Percentiles rank a stretch among this genome's conserved stretches.
Conservation (phyloP, 345 rosid species). For the Anacardium occidentale region DNA sequence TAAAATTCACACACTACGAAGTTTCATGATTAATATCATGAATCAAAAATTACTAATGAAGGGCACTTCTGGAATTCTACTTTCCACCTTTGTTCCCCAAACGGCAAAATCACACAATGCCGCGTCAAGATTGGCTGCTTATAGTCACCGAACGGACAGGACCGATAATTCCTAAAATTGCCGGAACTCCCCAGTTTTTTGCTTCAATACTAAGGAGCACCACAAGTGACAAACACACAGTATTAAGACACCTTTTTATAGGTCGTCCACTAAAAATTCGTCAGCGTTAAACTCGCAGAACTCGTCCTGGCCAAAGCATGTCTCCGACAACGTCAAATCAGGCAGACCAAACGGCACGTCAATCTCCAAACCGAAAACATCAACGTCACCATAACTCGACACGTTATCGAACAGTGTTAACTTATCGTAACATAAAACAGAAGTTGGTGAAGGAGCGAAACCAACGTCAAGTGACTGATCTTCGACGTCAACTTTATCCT, state of each 20-base stretch:
- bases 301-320: constrained; percentile 9
- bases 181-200: neutral
- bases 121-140: neutral
- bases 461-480: neutral
- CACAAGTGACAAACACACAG: neutral
- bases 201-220: neutral
- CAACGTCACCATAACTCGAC: constrained; percentile 11
- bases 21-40: neutral
- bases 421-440: constrained; percentile 31
- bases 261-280: constrained; percentile 33
- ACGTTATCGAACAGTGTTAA: constrained; percentile 14
- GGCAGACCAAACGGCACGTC: constrained; percentile 21
- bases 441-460: constrained; percentile 34
- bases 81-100: too few species aligned
- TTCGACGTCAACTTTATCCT: neutral
- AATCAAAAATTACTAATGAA: neutral
- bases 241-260: neutral
- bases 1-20: constrained; percentile 6
- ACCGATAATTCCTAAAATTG: neutral
- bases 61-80: too few species aligned
- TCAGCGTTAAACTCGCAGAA: constrained; percentile 30
- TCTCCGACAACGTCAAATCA: constrained; percentile 21
- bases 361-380: constrained; percentile 24
- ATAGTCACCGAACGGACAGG: too few species aligned
- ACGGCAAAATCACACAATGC: neutral